Percentiles rank a stretch among this genome's conserved stretches.
Evolutionary conservation across 2,329 filamentous ascomycete genomes (phyloP).

Genomic region (Coniochaeta sp.): DNA sequence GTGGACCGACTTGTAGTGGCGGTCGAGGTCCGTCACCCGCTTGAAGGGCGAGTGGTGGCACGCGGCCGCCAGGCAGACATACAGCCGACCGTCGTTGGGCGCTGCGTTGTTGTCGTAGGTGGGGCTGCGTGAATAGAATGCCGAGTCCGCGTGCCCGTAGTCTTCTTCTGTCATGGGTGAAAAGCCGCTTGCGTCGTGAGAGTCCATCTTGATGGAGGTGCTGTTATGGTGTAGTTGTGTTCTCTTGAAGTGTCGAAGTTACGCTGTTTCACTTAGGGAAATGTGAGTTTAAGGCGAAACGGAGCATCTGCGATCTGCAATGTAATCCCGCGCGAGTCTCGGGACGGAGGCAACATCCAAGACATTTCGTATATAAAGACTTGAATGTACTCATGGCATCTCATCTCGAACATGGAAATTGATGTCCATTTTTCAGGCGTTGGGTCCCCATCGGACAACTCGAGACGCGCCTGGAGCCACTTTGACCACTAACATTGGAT

Average conservation of each 20-base stretch:
- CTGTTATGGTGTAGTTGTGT: not conserved
- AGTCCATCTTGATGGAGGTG: not conserved
- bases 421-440: not conserved
- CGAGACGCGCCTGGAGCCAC: not conserved
- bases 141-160: not conserved
- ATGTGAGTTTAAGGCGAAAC: not conserved
- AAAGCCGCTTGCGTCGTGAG: not conserved
- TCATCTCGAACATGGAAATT: not conserved
- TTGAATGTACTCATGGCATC: not conserved
- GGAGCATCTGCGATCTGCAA: not conserved
- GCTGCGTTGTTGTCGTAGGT: not conserved
- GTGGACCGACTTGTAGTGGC: constrained; percentile 43
- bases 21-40: constrained; percentile 41
- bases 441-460: not conserved
- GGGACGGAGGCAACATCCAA: not conserved
- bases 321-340: not conserved
- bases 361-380: not conserved
- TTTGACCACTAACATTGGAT: not conserved
- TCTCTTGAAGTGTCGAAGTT: not conserved
- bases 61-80: constrained; percentile 29
- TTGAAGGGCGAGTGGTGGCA: constrained; percentile 39
- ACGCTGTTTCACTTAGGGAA: not conserved
- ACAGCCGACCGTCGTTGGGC: constrained; percentile 2
- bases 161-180: not conserved
- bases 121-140: not conserved